phyloP scores from a whole-genome alignment of 1,139 yeast species.

The Debaryomycetaceae sp. region DNA sequence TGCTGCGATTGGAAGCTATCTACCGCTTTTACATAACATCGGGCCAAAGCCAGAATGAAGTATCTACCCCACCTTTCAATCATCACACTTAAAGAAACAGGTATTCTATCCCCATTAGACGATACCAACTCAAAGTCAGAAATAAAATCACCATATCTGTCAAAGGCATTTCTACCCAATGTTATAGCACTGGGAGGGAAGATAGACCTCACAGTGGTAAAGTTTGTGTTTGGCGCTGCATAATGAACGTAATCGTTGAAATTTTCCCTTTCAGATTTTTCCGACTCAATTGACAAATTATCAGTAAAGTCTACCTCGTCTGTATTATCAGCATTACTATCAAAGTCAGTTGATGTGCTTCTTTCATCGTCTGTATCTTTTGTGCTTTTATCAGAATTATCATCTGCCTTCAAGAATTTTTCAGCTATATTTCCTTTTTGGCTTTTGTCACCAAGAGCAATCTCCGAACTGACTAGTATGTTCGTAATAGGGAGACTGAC shows the following conservation, averaged over 20 bases:
- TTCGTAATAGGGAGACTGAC: slow-evolving; percentile 68
- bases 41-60: slow-evolving; percentile 57
- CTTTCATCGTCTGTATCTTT: slow-evolving; percentile 17
- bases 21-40: slow-evolving; percentile 60
- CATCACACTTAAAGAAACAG: slow-evolving; percentile 56
- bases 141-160: slow-evolving; percentile 57
- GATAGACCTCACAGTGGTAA: slow-evolving; percentile 63
- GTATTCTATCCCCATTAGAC: slow-evolving; percentile 61
- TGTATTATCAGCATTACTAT: neutral
- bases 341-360: slow-evolving; percentile 10
- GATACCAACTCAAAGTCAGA: slow-evolving; percentile 72
- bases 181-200: slow-evolving; percentile 77
- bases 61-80: slow-evolving; percentile 74
- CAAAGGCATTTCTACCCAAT: slow-evolving; percentile 69
- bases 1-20: slow-evolving; percentile 42
- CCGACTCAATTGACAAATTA: neutral
- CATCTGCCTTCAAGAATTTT: slow-evolving; percentile 15
- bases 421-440: slow-evolving; percentile 13
- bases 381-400: slow-evolving; percentile 12
- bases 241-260: slow-evolving; percentile 75
- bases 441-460: slow-evolving; percentile 27
- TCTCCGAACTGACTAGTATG: slow-evolving; percentile 45
- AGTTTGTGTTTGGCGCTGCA: slow-evolving; percentile 65
- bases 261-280: slow-evolving; percentile 26
- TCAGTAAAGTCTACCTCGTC: neutral